These are phyloP conservation scores for Mycena indigotica DNA, from an alignment of 768 basidiomycete genomes.

Conservation along the genomic window DNA sequence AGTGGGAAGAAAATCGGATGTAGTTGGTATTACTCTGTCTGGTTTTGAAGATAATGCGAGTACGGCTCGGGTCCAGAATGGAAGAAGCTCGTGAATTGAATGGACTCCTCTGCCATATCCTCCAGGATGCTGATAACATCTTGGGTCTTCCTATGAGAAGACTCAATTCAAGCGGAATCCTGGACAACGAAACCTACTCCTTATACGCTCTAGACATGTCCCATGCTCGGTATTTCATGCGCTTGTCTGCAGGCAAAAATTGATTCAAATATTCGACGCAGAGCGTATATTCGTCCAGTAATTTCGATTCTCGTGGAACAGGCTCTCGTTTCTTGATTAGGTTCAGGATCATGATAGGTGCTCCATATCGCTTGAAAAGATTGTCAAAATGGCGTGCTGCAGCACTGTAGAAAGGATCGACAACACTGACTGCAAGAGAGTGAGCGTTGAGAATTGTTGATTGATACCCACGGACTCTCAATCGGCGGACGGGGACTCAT, in stretches of 20 bases:
- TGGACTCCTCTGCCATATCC: slow-evolving; percentile 91
- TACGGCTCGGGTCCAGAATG: slow-evolving; percentile 90
- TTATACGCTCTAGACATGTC: slow-evolving; percentile 96
- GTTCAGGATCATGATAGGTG: slow-evolving; percentile 88
- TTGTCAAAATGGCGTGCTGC: slow-evolving; percentile 93
- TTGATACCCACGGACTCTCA: slow-evolving; percentile 66
- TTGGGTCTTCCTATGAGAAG: slow-evolving; percentile 73
- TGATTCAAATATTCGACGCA: slow-evolving; percentile 95
- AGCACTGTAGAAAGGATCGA: slow-evolving; percentile 93
- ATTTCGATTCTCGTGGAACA: slow-evolving; percentile 83
- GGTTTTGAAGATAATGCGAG: slow-evolving; percentile 62
- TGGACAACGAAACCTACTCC: slow-evolving; percentile 53
- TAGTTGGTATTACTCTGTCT: slow-evolving; percentile 37
- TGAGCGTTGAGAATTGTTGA: not conserved
- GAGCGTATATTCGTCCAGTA: slow-evolving; percentile 87
- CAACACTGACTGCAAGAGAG: slow-evolving; percentile 71
- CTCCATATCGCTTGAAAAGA: slow-evolving; percentile 85
- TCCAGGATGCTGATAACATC: slow-evolving; percentile 95
- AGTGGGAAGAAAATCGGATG: not conserved
- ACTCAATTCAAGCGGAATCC: not conserved
- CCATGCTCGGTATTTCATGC: slow-evolving; percentile 92
- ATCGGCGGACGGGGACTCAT: slow-evolving; percentile 96
- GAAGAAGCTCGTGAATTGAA: slow-evolving; percentile 91
- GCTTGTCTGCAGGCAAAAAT: slow-evolving; percentile 82
- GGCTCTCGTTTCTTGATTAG: slow-evolving; percentile 87